Conservation (phyloP, 805 yeast species). For the Naumovozyma baii region DNA sequence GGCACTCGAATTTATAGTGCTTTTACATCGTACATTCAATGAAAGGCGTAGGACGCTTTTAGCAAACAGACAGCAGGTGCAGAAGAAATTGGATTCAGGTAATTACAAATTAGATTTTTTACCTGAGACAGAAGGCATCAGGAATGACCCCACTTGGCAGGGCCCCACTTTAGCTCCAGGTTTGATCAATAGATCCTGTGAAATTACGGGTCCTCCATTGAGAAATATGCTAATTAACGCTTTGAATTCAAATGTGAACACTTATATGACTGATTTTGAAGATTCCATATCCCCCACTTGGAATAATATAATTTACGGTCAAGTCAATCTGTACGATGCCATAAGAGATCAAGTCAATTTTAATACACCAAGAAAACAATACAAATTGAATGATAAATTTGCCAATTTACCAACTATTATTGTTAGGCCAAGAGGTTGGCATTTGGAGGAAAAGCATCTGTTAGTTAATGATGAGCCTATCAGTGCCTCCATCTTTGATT, state of each 20-base stretch:
- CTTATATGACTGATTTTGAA: constrained; percentile 82
- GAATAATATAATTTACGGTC: constrained; percentile 71
- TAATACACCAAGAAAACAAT: constrained; percentile 36
- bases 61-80: constrained; percentile 52
- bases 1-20: constrained; percentile 57
- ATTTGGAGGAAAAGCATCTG: constrained; percentile 65
- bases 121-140: constrained; percentile 57
- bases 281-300: constrained; percentile 81
- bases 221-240: constrained; percentile 79
- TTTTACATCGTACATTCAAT: constrained; percentile 67
- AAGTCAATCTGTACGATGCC: constrained; percentile 68
- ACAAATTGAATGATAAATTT: constrained; percentile 35
- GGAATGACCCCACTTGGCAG: constrained; percentile 67
- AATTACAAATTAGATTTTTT: constrained; percentile 47
- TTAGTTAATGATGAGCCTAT: constrained; percentile 67
- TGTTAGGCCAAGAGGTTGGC: constrained; percentile 88
- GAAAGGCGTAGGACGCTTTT: constrained; percentile 48
- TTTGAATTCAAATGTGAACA: constrained; percentile 65
- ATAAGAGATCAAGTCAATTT: constrained; percentile 58
- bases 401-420: constrained; percentile 54
- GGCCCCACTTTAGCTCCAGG: constrained; percentile 69
- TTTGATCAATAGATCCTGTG: constrained; percentile 63
- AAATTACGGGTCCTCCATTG: constrained; percentile 80
- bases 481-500: constrained; percentile 69
- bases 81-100: constrained; percentile 52